These are phyloP conservation scores for Kodamaea sp. DNA, from an alignment of 1,139 yeast species.

Conservation along the genomic window DNA sequence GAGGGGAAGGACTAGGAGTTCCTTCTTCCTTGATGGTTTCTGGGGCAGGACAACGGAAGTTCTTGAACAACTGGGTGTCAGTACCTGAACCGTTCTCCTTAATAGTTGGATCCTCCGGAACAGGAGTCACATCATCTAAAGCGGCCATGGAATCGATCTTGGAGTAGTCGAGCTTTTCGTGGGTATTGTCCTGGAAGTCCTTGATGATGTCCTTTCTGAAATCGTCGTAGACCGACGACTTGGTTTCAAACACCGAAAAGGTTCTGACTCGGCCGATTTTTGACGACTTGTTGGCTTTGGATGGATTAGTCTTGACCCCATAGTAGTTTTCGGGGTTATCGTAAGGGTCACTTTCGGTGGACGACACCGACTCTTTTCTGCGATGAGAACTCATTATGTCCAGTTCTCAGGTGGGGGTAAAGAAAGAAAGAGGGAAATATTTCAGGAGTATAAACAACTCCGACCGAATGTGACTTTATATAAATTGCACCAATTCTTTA, in stretches of 20 bases:
- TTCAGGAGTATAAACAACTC: too few species aligned
- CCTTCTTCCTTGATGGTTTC: constrained; percentile 3
- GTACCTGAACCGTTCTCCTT: neutral
- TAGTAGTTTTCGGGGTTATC: constrained; percentile 71
- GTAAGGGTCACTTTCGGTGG: constrained; percentile 58
- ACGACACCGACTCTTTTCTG: constrained; percentile 34
- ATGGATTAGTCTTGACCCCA: constrained; percentile 63
- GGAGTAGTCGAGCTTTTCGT: constrained; percentile 1
- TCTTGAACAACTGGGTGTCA: neutral
- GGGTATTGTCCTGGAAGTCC: constrained; percentile 1
- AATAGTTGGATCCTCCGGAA: neutral
- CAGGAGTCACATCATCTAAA: neutral
- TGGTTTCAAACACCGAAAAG: constrained; percentile 43
- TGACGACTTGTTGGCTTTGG: constrained; percentile 36
- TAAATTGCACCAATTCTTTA: too few species aligned
- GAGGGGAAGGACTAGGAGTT: constrained; percentile 9
- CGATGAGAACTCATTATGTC: constrained; percentile 7
- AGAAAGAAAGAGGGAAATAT: too few species aligned
- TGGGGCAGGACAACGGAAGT: neutral
- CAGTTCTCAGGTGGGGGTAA: too few species aligned
- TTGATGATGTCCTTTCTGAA: constrained; percentile 8
- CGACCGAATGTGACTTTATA: too few species aligned
- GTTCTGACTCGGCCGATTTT: constrained; percentile 52
- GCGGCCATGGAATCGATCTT: neutral
- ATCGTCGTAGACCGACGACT: constrained; percentile 15